Conservation (phyloP, 1,284 basidiomycete species). For the Apiotrichum siamense region DNA sequence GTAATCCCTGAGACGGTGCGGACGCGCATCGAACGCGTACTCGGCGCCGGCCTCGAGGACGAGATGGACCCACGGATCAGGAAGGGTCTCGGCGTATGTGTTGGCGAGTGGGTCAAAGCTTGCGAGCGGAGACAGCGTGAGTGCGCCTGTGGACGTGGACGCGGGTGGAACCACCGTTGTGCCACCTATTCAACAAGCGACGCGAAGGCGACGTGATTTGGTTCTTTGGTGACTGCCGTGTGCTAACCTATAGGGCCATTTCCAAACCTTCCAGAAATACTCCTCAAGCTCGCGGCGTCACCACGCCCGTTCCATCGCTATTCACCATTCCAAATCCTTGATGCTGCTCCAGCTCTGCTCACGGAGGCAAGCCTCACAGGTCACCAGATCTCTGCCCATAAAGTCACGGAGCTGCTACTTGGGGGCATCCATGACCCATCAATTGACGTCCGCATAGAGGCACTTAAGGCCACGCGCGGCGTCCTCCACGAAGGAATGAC, state of each 20-base stretch:
- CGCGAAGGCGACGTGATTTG: too few species aligned
- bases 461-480: conserved; percentile 35
- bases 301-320: conserved; percentile 37
- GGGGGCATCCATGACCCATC: conserved; percentile 37
- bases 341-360: conserved; percentile 29
- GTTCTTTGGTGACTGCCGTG: too few species aligned
- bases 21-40: conserved; percentile 33
- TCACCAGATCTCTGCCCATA: conserved; percentile 21
- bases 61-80: conserved; percentile 40
- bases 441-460: conserved; percentile 38
- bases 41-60: conserved; percentile 39
- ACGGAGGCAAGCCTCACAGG: conserved; percentile 25
- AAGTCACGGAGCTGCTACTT: conserved; percentile 32
- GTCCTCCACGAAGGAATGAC: conserved; percentile 31
- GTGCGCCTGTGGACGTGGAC: conserved; percentile 12
- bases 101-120: conserved; percentile 36
- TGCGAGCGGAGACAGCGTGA: conserved; percentile 32
- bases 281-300: conserved; percentile 32
- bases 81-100: conserved; percentile 37
- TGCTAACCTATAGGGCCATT: conserved; percentile 28
- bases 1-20: conserved; percentile 30
- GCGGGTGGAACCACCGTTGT: too few species aligned
- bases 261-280: conserved; percentile 26
- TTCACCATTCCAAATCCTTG: conserved; percentile 39
- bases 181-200: too few species aligned